Evolutionary conservation across 2,329 filamentous ascomycete genomes (phyloP), one percentile per base, ranked within the genome.

Genomic region (Samsoniella hepiali): DNA sequence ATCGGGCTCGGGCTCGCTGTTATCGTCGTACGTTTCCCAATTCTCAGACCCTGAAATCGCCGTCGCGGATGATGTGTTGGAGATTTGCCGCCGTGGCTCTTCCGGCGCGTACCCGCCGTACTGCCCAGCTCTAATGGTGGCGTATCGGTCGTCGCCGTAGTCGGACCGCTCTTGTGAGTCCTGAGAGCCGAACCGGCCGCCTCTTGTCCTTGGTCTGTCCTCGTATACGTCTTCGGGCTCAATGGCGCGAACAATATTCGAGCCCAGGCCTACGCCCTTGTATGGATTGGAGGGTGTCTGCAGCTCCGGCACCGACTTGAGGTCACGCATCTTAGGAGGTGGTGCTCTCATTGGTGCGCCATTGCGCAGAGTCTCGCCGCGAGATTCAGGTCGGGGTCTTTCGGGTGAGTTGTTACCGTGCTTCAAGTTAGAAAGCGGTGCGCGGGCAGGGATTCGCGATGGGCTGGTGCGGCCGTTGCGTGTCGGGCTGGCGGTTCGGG

Each of bases 21-120:
- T 87, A 73, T 96, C 91, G 69, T 95, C 93, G 70, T 95, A 98
- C 10, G 93, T 97, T 76, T 98, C 94, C 94, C 94, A 98, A 74
- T 98, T 98, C 77, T 98, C 94, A 3, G 91, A 96, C 1, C 91
- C 91, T 5, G 91, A 92, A 32, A 90, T 82, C 29, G 82, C 83
- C 1, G 90, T 91, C n/a, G 91, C 93, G 0, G 90, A 91, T 15
- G 91, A 93, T 0, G 89, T 88, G 57, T 67, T 70, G 3, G 76
- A 78, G 17, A 89, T 88, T 69, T 94, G 91, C 55, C 91, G 82
- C 1, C 76, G 76, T 2, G 64, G 57, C 11, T 74, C 76, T 17
- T 77, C 77, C 38, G 78, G 77, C 15, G 76, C 72, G 65, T 81
- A 82, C n/a, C 70, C 64, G 65, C 70, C 71, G 65, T 73, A 17